Evolutionary conservation across 2,329 filamentous ascomycete species (phyloP).

Genomic region (Alternaria incomplexa): DNA sequence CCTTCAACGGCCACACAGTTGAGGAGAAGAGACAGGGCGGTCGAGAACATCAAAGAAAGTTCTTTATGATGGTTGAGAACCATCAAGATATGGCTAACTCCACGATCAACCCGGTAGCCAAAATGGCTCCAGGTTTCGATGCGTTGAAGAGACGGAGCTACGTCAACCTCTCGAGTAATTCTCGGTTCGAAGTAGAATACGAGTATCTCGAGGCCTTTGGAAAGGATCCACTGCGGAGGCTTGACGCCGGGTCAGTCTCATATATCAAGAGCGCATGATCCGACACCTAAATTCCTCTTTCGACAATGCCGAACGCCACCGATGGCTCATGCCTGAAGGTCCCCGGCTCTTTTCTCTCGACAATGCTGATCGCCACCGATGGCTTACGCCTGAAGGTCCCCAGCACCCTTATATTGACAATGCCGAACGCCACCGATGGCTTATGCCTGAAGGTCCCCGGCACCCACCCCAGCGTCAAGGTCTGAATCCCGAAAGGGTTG

Average conservation of each 20-base stretch:
- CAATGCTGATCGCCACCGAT: conserved; percentile 7
- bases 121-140: conserved; percentile 13
- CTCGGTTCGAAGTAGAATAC: conserved; percentile 22
- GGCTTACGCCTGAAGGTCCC: conserved; percentile 3
- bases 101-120: conserved; percentile 1
- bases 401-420: conserved; percentile 1
- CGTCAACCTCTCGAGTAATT: conserved; percentile 21
- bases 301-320: conserved; percentile 8
- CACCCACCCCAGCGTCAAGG: not conserved
- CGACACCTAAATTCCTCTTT: not conserved
- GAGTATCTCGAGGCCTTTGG: conserved; percentile 16
- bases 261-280: conserved; percentile 4
- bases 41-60: not conserved
- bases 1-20: conserved; percentile 11
- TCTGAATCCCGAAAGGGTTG: not conserved
- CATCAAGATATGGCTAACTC: not conserved
- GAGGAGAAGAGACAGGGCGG: not conserved
- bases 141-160: conserved; percentile 24
- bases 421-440: conserved; percentile 6
- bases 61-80: conserved; percentile 21
- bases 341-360: not conserved
- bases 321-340: conserved; percentile 5
- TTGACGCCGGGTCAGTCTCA: conserved; percentile 13
- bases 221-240: conserved; percentile 2
- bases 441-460: conserved; percentile 2